phyloP scores from a whole-genome alignment of 2,329 filamentous ascomycete species.

The Metarhizium sp. region DNA sequence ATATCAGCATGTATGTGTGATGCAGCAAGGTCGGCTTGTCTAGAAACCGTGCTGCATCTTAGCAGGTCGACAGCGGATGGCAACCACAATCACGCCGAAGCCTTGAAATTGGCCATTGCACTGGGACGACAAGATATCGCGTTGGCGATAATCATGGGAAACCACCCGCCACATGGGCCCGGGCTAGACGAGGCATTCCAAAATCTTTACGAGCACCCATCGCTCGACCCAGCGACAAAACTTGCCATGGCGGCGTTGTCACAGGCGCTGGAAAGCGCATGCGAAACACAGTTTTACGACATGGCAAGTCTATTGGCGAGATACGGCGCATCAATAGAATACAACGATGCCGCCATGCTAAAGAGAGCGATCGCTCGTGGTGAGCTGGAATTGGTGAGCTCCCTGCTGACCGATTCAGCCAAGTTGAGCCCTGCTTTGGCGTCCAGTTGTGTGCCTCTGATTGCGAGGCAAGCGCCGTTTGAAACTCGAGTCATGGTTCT shows the following conservation, averaged over 20 bases:
- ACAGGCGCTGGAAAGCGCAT: slow-evolving; percentile 37
- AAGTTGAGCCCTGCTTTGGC: slow-evolving; percentile 34
- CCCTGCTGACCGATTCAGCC: slow-evolving; percentile 36
- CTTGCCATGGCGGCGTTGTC: slow-evolving; percentile 40
- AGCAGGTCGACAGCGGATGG: slow-evolving; percentile 44
- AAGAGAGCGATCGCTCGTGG: slow-evolving; percentile 36
- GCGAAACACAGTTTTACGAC: slow-evolving; percentile 39
- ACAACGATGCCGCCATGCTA: slow-evolving; percentile 39
- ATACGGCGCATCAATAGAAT: slow-evolving; percentile 46
- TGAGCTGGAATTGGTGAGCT: slow-evolving; percentile 35
- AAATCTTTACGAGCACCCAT: slow-evolving; percentile 33
- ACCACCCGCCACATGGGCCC: slow-evolving; percentile 37
- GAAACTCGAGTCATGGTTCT: slow-evolving; percentile 37
- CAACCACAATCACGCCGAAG: slow-evolving; percentile 40
- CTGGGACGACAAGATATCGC: slow-evolving; percentile 43
- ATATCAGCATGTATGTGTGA: slow-evolving; percentile 43
- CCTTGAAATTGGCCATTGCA: slow-evolving; percentile 39
- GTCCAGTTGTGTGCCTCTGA: slow-evolving; percentile 38
- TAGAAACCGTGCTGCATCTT: slow-evolving; percentile 40
- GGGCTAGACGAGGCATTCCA: slow-evolving; percentile 42
- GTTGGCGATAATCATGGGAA: slow-evolving; percentile 44
- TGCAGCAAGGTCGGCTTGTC: slow-evolving; percentile 38
- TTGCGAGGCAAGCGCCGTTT: slow-evolving; percentile 36
- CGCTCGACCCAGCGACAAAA: slow-evolving; percentile 39
- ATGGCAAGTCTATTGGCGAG: slow-evolving; percentile 44